phyloP scores from a whole-genome alignment of 345 rosid genomes.

The Anastatica hierochuntica region DNA sequence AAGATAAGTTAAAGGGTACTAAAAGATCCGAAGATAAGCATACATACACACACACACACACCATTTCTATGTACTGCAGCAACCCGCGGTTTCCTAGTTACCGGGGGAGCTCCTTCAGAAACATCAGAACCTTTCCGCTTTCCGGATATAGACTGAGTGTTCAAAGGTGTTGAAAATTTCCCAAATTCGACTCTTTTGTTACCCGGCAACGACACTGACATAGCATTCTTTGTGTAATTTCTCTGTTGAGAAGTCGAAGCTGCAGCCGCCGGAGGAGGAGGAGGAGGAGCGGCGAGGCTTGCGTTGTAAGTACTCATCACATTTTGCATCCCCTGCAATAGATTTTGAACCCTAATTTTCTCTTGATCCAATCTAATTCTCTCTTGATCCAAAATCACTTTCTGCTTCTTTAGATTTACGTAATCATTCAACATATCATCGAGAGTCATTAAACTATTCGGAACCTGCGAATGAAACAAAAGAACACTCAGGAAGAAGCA shows the following conservation, averaged over 20 bases:
- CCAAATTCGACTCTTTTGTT: constrained; percentile 16
- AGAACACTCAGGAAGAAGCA: neutral
- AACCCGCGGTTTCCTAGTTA: constrained; percentile 37
- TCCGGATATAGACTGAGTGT: constrained; percentile 28
- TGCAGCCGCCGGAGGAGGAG: constrained; percentile 20
- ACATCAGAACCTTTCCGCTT: constrained; percentile 38
- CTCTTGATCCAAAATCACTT: constrained; percentile 54
- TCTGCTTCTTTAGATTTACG: constrained; percentile 58
- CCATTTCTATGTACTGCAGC: constrained; percentile 33
- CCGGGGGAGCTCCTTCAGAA: constrained; percentile 28
- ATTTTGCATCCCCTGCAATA: constrained; percentile 65
- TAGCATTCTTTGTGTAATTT: constrained; percentile 23
- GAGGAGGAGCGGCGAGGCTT: constrained; percentile 13
- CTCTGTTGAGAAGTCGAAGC: neutral
- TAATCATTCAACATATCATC: constrained; percentile 61
- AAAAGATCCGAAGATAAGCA: neutral
- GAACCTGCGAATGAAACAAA: constrained; percentile 33
- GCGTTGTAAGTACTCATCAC: constrained; percentile 61
- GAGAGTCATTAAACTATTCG: constrained; percentile 49
- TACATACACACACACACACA: constrained; percentile 13
- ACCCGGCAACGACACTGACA: constrained; percentile 30
- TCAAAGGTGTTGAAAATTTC: constrained; percentile 22
- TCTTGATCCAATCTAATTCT: constrained; percentile 50
- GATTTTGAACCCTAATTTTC: constrained; percentile 48
- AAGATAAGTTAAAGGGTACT: neutral